Conservation (phyloP, 306 rosid genomes). For the Prunus mongolica region DNA sequence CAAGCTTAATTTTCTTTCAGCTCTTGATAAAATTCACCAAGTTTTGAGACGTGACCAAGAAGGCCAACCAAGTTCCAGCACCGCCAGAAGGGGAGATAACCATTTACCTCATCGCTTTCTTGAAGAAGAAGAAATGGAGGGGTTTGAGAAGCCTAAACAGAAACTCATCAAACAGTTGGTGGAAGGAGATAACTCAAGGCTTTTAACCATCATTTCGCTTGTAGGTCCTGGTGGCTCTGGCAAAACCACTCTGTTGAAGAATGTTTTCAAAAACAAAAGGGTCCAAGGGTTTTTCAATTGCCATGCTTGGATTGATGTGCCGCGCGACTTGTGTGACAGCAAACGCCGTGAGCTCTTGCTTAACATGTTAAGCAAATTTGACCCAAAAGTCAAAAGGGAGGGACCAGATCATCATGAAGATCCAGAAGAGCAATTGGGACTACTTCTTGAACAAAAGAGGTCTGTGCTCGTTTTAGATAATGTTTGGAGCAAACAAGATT, state of each 20-base stretch:
- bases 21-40: background rate
- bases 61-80: background rate
- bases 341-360: background rate
- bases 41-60: background rate
- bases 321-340: background rate
- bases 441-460: background rate
- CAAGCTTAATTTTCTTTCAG: fast-evolving
- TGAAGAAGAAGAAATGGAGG: constrained; percentile 2
- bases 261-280: background rate
- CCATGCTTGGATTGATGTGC: constrained; percentile 14
- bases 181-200: background rate
- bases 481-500: background rate
- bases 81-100: background rate
- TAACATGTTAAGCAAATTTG: background rate
- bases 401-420: background rate
- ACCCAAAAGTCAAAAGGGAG: background rate
- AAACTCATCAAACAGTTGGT: background rate
- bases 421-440: background rate
- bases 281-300: background rate
- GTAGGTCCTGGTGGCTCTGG: constrained; percentile 4
- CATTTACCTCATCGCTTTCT: background rate
- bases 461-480: constrained; percentile 9
- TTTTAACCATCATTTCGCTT: background rate
- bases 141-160: background rate
- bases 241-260: constrained; percentile 3